These are phyloP conservation scores for Aspergillus bertholletiae DNA, from an alignment of 495 filamentous ascomycete genomes.

Conservation along the genomic window DNA sequence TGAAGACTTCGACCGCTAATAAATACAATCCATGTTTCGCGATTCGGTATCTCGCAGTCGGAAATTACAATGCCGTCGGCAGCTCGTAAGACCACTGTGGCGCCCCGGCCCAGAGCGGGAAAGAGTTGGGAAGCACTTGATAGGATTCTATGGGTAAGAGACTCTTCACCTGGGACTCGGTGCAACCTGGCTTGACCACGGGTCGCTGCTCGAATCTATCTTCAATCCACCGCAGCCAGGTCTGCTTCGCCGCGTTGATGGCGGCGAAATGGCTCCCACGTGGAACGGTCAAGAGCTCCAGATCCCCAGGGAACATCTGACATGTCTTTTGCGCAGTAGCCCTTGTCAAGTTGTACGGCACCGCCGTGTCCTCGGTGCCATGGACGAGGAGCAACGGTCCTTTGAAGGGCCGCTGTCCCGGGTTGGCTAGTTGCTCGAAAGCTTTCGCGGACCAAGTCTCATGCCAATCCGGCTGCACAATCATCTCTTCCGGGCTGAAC, in stretches of 20 bases:
- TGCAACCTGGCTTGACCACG: conserved; percentile 10
- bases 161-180: conserved; percentile 20
- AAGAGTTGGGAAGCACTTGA: conserved; percentile 19
- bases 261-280: conserved; percentile 32
- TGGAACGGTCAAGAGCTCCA: conserved; percentile 31
- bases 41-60: neutral
- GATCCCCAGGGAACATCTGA: conserved; percentile 16
- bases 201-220: conserved; percentile 28
- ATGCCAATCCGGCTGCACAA: conserved; percentile 20
- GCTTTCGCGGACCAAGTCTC: conserved; percentile 19
- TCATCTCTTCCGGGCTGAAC: conserved; percentile 16
- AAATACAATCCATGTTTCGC: neutral
- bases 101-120: conserved; percentile 26
- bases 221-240: conserved; percentile 42
- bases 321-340: conserved; percentile 32
- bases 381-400: conserved; percentile 42
- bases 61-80: conserved; percentile 17
- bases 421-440: conserved; percentile 22
- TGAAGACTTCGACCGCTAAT: neutral
- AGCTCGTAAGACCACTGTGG: conserved; percentile 23
- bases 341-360: conserved; percentile 22
- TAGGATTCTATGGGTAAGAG: conserved; percentile 24
- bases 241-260: conserved; percentile 30
- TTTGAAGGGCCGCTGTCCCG: conserved; percentile 29
- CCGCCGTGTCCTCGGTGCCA: conserved; percentile 31